Evolutionary conservation across 2,329 filamentous ascomycete species (phyloP), one percentile per base, ranked within the genome.

Genomic region (Escovopsis sp.): DNA sequence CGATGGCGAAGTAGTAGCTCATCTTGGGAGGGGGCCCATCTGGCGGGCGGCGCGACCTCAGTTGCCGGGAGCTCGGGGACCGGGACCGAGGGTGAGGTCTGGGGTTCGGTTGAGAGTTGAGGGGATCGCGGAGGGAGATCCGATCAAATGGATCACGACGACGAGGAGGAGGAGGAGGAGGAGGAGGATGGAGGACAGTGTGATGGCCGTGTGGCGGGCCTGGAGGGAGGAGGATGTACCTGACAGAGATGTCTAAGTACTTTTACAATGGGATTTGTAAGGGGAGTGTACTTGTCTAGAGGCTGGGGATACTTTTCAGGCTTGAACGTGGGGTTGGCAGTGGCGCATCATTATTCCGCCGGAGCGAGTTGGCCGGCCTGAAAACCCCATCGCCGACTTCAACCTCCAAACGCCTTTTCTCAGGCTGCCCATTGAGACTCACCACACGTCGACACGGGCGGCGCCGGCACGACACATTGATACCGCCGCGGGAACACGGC

Each of bases 1-100:
- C 78, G 52, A 98, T 94, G 57, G 84, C 84, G 66, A 98, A 96
- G 70, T 95, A 95, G 72, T 96, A 98, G 46, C 88, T 95, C 91
- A 96, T 96, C 10, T 25, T 9, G 14, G 15, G n/a, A 37, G 20
- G 29, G 34, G 24, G 30, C 29, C n/a, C 12, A 36, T 36, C n/a
- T 36, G 16, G 14, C n/a, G 11, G 12, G 32, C 13, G 7, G 7
- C 10, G 3, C 7, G 9, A 14, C 6, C 10, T 35, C n/a, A n/a
- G n/a, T n/a, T 20, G 2, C 20, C 20, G 20, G 20, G 20, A 20
- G 6, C 20, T 20, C 20, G 20, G 20, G 20, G 20, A 20, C 20
- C 20, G 20, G 20, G 20, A 20, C 20, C n/a, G n/a, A n/a, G n/a
- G n/a, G n/a, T 35, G 3, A 13, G 16, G 33, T 15, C 16, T n/a